phyloP scores from a whole-genome alignment of 1,139 yeast genomes.

The Suhomyces terraborum region DNA sequence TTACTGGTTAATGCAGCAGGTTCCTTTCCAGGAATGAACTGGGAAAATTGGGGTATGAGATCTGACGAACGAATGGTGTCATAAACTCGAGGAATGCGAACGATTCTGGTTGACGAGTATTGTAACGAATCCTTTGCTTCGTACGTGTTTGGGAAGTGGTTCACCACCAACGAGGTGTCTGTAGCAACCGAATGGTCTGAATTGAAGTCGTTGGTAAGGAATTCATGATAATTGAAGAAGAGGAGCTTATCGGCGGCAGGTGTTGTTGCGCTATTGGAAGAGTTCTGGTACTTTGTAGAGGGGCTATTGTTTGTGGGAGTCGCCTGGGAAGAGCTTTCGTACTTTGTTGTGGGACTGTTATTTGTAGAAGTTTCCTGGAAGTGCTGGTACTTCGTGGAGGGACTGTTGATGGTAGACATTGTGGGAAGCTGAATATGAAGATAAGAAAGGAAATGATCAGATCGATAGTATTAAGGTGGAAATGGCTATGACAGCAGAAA shows the following conservation, averaged over 20 bases:
- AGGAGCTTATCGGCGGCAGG: slow-evolving; percentile 21
- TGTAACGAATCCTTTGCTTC: slow-evolving; percentile 27
- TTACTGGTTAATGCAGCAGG: slow-evolving; percentile 54
- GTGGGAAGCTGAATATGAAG: not conserved
- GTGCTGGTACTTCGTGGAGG: slow-evolving; percentile 16
- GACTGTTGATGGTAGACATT: slow-evolving; percentile 14
- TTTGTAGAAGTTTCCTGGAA: not conserved
- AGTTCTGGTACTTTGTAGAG: not conserved
- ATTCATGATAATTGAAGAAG: slow-evolving; percentile 72
- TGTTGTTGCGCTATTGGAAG: not conserved
- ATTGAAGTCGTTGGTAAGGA: slow-evolving; percentile 37
- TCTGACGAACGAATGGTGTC: slow-evolving; percentile 31
- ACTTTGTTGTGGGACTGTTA: slow-evolving; percentile 21
- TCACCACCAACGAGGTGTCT: slow-evolving; percentile 44
- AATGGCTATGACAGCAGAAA: too few species aligned
- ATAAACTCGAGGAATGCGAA: slow-evolving; percentile 62
- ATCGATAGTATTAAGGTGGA: too few species aligned
- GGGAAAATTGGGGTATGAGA: slow-evolving; percentile 61
- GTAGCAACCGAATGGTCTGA: slow-evolving; percentile 17
- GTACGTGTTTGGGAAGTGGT: slow-evolving; percentile 66
- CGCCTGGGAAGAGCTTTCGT: too few species aligned
- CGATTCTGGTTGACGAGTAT: slow-evolving; percentile 51
- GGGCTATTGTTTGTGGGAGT: not conserved
- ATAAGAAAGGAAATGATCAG: too few species aligned
- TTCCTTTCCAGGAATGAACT: slow-evolving; percentile 61